Base-by-base conservation (phyloP, 768 basidiomycete genomes). In the Rhizopogon vulgaris region DNA sequence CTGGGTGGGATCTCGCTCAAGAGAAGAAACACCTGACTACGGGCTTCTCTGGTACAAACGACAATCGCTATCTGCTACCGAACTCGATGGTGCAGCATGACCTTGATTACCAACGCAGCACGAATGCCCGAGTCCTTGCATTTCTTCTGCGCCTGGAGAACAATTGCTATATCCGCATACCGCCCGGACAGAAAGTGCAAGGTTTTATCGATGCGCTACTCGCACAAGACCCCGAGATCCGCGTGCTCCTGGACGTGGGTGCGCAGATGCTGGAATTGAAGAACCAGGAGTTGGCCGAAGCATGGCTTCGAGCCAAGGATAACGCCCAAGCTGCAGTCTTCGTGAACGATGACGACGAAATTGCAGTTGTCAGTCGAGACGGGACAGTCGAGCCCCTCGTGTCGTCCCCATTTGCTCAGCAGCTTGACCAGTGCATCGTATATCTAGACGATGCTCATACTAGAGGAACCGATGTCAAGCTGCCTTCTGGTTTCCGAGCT, bases 251-350 rank as follows among this genome's bases (percentile, higher is more conserved):
- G 14, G 79, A 82, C 40, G 78, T 82, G 11, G 80, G 79, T 3
- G 79, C 79, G 0, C 79, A 82, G 54, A 76, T 82, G 64, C 63
- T 82, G 8, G 79, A 82, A 40, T 63, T 78, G 51, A 60, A 67
- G 22, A 82, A 79, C 53, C 32, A 57, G 2, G 63, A 75, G 24
- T 48, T 82, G 4, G 75, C 69, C 2, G 36, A 49, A 17, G 39
- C 57, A 2, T 82, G 80, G 81, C 60, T 82, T 4, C 34, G 45
- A 17, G 49, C 54, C 40, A 61, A 49, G 9, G 18, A 48, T 1
- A 40, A 43, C 18, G 37, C 59, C 1, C 47, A 52, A 12, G 70
- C 70, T 0, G 68, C 70, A 9, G 61, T 69, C 9, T 71, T 69
- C 49, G 69, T 71, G 48, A 59, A 60, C 17, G 60, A 63, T 14